These are phyloP conservation scores for Solanum hybrid DNA, from an alignment of 305 asterid genomes.

Conservation along the genomic window DNA sequence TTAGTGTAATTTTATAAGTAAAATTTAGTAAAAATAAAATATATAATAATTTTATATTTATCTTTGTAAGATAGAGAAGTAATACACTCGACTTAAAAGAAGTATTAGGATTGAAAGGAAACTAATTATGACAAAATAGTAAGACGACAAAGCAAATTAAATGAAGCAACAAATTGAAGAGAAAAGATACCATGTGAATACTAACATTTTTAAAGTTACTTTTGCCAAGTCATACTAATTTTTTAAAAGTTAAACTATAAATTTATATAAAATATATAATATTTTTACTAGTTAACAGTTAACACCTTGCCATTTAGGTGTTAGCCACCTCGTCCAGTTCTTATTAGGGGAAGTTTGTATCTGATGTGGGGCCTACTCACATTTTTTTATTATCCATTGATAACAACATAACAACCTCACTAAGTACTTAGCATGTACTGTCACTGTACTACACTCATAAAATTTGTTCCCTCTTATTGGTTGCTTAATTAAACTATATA, in stretches of 20 bases:
- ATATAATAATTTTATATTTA: background rate
- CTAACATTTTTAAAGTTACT: background rate
- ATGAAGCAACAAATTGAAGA: background rate
- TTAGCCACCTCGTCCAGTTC: background rate
- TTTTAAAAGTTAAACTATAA: background rate
- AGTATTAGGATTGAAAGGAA: background rate
- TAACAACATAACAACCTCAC: background rate
- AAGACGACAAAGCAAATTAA: background rate
- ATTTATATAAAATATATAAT: background rate
- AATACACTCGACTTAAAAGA: too few species aligned
- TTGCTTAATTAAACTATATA: background rate
- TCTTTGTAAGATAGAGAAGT: fast-evolving
- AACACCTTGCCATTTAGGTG: background rate
- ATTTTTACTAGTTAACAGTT: background rate
- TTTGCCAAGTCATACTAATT: background rate
- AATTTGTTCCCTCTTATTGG: background rate
- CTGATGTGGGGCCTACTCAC: background rate
- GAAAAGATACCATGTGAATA: background rate
- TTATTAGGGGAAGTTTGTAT: background rate
- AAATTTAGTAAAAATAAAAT: background rate
- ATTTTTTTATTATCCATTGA: background rate
- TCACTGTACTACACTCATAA: background rate
- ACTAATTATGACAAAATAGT: background rate
- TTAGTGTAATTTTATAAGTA: background rate
- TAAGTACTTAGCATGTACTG: background rate